Percentiles rank a stretch among this genome's conserved stretches.
phyloP scores from a whole-genome alignment of 2,329 filamentous ascomycete genomes.

The Trichoderma sp. region DNA sequence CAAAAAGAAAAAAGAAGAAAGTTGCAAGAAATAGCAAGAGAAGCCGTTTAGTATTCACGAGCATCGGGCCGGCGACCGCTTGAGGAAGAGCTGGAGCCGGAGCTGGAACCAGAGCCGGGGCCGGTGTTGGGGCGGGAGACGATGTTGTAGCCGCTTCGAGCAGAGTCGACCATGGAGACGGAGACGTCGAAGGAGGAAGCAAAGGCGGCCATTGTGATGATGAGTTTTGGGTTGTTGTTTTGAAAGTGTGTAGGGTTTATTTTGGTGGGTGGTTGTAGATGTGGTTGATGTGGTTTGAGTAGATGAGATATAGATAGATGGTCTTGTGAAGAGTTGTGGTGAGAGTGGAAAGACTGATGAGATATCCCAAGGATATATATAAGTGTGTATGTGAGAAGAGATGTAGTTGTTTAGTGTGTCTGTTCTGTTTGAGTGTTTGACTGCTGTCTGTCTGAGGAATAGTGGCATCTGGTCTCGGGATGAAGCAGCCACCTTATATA shows the following conservation, averaged over 20 bases:
- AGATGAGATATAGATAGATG: background rate
- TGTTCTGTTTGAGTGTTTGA: background rate
- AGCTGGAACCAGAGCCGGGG: conserved; percentile 27
- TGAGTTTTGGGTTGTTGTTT: background rate
- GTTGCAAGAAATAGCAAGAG: background rate
- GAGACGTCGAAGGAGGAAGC: conserved; percentile 31
- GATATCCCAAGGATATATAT: background rate
- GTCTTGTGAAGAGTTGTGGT: background rate
- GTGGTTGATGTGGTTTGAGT: background rate
- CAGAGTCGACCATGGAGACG: conserved; percentile 40
- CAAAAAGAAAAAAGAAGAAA: background rate
- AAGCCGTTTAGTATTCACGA: conserved; percentile 43
- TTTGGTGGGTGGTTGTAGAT: background rate
- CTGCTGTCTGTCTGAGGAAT: conserved; percentile 5
- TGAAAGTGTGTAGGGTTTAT: background rate
- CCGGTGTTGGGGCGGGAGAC: conserved; percentile 30
- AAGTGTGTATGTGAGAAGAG: background rate
- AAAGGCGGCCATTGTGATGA: conserved; percentile 35
- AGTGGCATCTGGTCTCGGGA: background rate
- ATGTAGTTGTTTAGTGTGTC: background rate
- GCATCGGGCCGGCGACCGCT: conserved; percentile 45
- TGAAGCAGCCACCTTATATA: conserved; percentile 14
- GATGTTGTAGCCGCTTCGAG: conserved; percentile 48
- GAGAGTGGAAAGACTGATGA: background rate
- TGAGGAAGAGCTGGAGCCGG: conserved; percentile 10